Conservation (phyloP, 176 grass and related monocot species). For the Avena atlantica region DNA sequence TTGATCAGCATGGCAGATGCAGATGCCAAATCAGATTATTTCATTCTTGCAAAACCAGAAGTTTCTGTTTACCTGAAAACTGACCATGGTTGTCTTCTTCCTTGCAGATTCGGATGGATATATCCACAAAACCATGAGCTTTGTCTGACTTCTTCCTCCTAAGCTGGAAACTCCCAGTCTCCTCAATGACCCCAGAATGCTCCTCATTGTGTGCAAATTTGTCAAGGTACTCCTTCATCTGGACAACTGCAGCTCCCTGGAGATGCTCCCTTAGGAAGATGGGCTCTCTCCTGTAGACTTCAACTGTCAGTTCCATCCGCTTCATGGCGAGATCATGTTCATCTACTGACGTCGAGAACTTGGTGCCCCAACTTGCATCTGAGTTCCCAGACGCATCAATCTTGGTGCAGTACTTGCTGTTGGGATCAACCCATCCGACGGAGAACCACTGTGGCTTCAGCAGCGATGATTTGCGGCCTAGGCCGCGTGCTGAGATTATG, state of each 20-base stretch:
- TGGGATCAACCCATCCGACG: slow-evolving; percentile 42
- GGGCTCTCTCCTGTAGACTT: slow-evolving; percentile 88
- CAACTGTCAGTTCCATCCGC: slow-evolving; percentile 59
- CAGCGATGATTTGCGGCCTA: slow-evolving; percentile 7
- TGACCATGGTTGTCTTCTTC: slow-evolving; percentile 38
- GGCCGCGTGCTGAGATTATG: slow-evolving; percentile 45
- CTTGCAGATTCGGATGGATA: slow-evolving; percentile 69
- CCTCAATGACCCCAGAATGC: slow-evolving; percentile 45
- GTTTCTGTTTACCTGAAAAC: slow-evolving; percentile 48
- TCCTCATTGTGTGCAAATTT: slow-evolving; percentile 46
- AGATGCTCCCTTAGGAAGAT: slow-evolving; percentile 81
- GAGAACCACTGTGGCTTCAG: slow-evolving; percentile 45
- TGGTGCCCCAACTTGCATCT: slow-evolving; percentile 81
- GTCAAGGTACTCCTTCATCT: slow-evolving; percentile 69
- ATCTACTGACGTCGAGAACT: slow-evolving; percentile 57
- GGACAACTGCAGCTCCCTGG: slow-evolving; percentile 67
- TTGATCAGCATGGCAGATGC: not conserved
- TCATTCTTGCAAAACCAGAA: not conserved
- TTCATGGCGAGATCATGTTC: slow-evolving; percentile 33
- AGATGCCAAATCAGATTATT: slow-evolving; percentile 16
- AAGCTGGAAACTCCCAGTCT: slow-evolving; percentile 77
- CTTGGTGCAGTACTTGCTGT: slow-evolving; percentile 91
- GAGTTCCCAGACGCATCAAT: slow-evolving; percentile 67
- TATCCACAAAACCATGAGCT: slow-evolving; percentile 73
- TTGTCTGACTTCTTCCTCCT: slow-evolving; percentile 77